Conservation (phyloP, 495 filamentous ascomycete genomes). For the Immersiella caudata region DNA sequence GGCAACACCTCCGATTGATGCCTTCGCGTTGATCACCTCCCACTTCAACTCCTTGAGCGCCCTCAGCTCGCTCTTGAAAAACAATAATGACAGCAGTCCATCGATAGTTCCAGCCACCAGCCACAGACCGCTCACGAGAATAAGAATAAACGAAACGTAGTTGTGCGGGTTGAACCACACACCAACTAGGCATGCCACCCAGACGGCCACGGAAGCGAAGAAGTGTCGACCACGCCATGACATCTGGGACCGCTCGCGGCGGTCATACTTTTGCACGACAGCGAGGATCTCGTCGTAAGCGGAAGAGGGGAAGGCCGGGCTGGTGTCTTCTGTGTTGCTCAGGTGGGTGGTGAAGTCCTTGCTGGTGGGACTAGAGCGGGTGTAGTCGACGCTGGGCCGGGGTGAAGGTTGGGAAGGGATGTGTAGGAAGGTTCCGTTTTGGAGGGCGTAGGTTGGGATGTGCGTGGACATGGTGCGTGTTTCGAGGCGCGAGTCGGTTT, state of each 20-base stretch:
- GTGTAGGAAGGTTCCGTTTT: slow-evolving; percentile 51
- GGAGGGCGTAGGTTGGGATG: slow-evolving; percentile 76
- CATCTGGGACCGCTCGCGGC: slow-evolving; percentile 70
- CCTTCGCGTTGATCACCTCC: slow-evolving; percentile 77
- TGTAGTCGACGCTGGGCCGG: slow-evolving; percentile 25
- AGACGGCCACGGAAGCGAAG: slow-evolving; percentile 61
- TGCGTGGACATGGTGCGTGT: slow-evolving; percentile 58
- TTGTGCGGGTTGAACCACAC: slow-evolving; percentile 82
- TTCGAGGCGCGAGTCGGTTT: slow-evolving; percentile 54
- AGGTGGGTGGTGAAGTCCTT: slow-evolving; percentile 36
- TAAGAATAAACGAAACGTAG: slow-evolving; percentile 78
- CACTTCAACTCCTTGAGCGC: slow-evolving; percentile 93
- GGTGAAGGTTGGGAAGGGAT: slow-evolving; percentile 27
- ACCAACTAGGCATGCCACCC: slow-evolving; percentile 70
- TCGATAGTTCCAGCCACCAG: slow-evolving; percentile 76
- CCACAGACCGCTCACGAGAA: slow-evolving; percentile 75
- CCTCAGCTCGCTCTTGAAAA: slow-evolving; percentile 79
- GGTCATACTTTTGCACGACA: slow-evolving; percentile 65
- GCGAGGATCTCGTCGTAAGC: slow-evolving; percentile 73
- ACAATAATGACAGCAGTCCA: slow-evolving; percentile 82
- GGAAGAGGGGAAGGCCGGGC: slow-evolving; percentile 38
- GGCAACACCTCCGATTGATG: slow-evolving; percentile 30
- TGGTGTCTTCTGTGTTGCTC: slow-evolving; percentile 20
- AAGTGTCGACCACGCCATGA: slow-evolving; percentile 74
- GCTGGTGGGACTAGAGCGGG: slow-evolving; percentile 32